Conservation (phyloP, 306 rosid species). For the Comarum palustre region DNA sequence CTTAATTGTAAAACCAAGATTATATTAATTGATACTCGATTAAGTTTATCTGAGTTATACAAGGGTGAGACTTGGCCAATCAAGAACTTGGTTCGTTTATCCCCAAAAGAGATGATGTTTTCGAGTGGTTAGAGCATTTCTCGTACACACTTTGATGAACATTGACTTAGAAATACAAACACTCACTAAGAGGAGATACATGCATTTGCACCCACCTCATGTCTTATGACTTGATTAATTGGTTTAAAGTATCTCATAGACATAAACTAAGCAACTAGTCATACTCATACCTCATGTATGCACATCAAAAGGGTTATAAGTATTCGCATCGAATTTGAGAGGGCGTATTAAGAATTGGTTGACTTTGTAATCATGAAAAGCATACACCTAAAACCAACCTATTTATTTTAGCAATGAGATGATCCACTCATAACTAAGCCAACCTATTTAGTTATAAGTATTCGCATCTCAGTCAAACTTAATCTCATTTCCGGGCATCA, state of each 20-base stretch:
- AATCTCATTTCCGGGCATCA: conserved; percentile 25
- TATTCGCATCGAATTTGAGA: conserved; percentile 9
- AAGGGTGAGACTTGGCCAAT: background rate
- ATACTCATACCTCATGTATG: background rate
- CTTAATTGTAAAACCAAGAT: no score
- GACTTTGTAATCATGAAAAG: conserved; percentile 29
- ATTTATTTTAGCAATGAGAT: background rate
- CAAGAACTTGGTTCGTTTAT: no score
- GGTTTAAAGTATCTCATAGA: background rate
- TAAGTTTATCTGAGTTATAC: no score
- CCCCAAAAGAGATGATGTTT: background rate
- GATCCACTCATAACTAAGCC: no score
- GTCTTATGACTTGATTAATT: background rate
- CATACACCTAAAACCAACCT: conserved; percentile 22
- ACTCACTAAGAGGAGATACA: background rate
- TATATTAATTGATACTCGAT: no score
- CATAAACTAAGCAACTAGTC: background rate
- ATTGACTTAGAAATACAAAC: background rate
- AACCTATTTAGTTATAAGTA: no score
- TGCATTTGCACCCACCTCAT: conserved; percentile 12
- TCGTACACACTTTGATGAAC: background rate
- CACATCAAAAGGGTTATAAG: background rate
- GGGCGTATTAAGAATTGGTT: conserved; percentile 23
- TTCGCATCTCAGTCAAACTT: conserved; percentile 25
- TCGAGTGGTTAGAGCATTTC: background rate